Conservation (phyloP, 148 eudicot species). For the Silene conica region DNA sequence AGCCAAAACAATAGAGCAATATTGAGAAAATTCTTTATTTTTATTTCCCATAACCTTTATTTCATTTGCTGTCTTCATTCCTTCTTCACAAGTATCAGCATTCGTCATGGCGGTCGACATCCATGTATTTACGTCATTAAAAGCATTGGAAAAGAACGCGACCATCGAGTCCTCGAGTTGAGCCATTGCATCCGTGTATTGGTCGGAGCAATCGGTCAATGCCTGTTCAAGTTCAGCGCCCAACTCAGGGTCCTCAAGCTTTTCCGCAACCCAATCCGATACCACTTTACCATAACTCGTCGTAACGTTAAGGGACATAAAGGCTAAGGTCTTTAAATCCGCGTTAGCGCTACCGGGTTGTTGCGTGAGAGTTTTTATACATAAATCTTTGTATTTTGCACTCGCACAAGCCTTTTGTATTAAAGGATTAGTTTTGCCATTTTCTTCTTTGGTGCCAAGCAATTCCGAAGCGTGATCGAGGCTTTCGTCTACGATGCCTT, state of each 20-base stretch:
- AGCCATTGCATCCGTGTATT: constrained; percentile 36
- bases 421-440: constrained; percentile 2
- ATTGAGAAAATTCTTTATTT: constrained; percentile 23
- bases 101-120: constrained; percentile 26
- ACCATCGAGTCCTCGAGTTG: constrained; percentile 39
- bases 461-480: no score
- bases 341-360: constrained; percentile 25
- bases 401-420: constrained; percentile 30
- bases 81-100: constrained; percentile 27
- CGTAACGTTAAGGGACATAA: constrained; percentile 31
- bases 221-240: constrained; percentile 31
- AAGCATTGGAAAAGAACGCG: constrained; percentile 30
- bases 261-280: constrained; percentile 14
- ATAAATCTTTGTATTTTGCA: constrained; percentile 16
- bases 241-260: constrained; percentile 24
- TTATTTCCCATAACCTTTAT: constrained; percentile 16
- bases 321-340: constrained; percentile 33
- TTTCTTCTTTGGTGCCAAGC: background rate
- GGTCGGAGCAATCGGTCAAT: constrained; percentile 26
- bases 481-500: no score
- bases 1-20: constrained; percentile 22
- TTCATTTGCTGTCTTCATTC: constrained; percentile 12
- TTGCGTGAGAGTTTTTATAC: constrained; percentile 26
- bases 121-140: constrained; percentile 28
- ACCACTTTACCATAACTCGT: constrained; percentile 9